Evolutionary conservation across 164 flowering plant species (phyloP), one percentile per base, ranked within the genome.

Genomic region (Litsea cubeba): DNA sequence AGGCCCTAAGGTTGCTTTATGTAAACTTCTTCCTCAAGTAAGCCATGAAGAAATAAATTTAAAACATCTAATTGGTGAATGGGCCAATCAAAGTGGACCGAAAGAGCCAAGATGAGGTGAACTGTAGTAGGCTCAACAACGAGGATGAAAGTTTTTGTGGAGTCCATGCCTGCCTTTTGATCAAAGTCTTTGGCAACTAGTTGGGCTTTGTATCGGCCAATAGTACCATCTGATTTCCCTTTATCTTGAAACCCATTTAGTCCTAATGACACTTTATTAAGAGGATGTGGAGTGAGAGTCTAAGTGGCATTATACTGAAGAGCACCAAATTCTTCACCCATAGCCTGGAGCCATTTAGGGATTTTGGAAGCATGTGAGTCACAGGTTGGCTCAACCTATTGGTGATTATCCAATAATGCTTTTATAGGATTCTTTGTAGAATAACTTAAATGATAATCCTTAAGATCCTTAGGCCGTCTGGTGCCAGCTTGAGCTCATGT

Each of bases 201-300:
- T n/a, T 35, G 12, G 22, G 26, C 54, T 15, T 46, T n/a, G 54
- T 69, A 12, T 69, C 71, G 18, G 40, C 18, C 46, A 35, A 69
- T 20, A 6, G 20, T 12, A 10, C 3, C 20, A 12, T 51, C 57
- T 51, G 46, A 6, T 54, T 26, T 58, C 24, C 11, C 20, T 58
- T 71, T 18, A 71, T 15, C 25, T 71, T 57, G 65, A 71, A 4
- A 58, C 64, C 46, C 64, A 71, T 30, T 71, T 71, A 1, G n/a
- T 12, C 12, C 54, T 17, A n/a, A 49, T 54, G 6, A 69, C 22
- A 35, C 22, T 22, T 35, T 69, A 3, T 2, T 10, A 17, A 12
- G 6, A 8, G 50, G n/a, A 0, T 5, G 76, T 51, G 57, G 57
- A 51, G 0, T 17, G 15, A 51, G 57, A 12, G 57, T 51, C 57